Evolutionary conservation across 2,329 filamentous ascomycete genomes (phyloP).

Genomic region (Sporothrix inflata): DNA sequence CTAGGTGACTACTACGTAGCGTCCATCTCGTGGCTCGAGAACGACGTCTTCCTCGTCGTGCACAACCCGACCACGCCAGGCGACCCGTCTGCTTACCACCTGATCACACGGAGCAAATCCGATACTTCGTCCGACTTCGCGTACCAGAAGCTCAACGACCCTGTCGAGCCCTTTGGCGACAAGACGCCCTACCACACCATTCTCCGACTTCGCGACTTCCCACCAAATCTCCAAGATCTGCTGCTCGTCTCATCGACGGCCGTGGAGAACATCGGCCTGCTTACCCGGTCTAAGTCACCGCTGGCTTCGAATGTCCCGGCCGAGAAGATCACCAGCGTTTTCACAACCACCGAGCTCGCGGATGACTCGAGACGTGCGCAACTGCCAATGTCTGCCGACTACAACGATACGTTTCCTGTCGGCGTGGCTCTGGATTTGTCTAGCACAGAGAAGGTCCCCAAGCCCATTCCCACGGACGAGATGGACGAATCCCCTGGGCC

Average conservation of each 20-base stretch:
- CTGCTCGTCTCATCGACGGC: conserved; percentile 82
- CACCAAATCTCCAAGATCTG: conserved; percentile 77
- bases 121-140: conserved; percentile 57
- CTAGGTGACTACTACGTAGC: conserved; percentile 73
- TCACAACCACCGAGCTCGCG: conserved; percentile 71
- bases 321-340: conserved; percentile 65
- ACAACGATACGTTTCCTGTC: conserved; percentile 74
- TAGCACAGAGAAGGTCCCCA: conserved; percentile 73
- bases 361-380: conserved; percentile 76
- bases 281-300: conserved; percentile 73
- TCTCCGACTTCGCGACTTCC: conserved; percentile 76
- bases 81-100: conserved; percentile 73
- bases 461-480: conserved; percentile 77
- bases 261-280: conserved; percentile 75
- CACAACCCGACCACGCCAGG: conserved; percentile 69
- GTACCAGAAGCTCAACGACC: conserved; percentile 74
- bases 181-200: conserved; percentile 76
- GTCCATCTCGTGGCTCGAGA: conserved; percentile 85
- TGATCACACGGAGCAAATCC: conserved; percentile 71
- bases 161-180: conserved; percentile 73
- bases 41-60: conserved; percentile 78
- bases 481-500: conserved; percentile 78
- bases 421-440: conserved; percentile 86
- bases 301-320: conserved; percentile 64
- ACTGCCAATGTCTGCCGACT: conserved; percentile 69